Evolutionary conservation across 345 rosid genomes (phyloP).

Genomic region (Cardamine chenopodiifolia): DNA sequence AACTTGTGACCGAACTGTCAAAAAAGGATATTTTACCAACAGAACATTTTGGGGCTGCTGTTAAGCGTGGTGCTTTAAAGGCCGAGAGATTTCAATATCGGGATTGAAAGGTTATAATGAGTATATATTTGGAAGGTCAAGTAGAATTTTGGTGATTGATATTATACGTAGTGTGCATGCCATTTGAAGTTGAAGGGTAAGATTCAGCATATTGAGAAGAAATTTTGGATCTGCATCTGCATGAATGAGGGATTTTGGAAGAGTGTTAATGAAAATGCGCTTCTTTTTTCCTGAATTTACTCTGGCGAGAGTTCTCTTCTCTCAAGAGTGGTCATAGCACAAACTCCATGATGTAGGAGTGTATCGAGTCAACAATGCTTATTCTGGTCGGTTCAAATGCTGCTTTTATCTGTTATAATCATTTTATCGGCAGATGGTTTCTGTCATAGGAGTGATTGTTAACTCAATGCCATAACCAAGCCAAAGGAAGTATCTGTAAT

Average conservation of each 20-base stretch:
- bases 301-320: neutral
- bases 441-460: neutral
- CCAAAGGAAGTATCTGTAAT: neutral
- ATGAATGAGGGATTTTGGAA: neutral
- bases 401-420: neutral
- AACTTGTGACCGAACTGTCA: constrained; percentile 50
- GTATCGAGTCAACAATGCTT: neutral
- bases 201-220: constrained; percentile 5
- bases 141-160: constrained; percentile 14
- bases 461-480: constrained; percentile 2
- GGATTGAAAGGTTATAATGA: constrained; percentile 11
- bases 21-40: constrained; percentile 43
- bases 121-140: constrained; percentile 6
- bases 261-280: neutral
- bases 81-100: constrained; percentile 9
- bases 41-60: constrained; percentile 18
- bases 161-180: neutral
- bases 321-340: neutral
- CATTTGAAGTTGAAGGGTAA: constrained; percentile 14
- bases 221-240: constrained; percentile 6
- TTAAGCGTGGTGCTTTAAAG: constrained; percentile 41
- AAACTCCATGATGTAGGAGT: neutral
- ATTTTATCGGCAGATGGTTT: neutral
- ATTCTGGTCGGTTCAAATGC: constrained; percentile 12
- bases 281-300: neutral